Percentiles rank a stretch among this genome's conserved stretches.
These are phyloP conservation scores for Magnaporthales sp. DNA, from an alignment of 2,329 filamentous ascomycete genomes.

Conservation along the genomic window DNA sequence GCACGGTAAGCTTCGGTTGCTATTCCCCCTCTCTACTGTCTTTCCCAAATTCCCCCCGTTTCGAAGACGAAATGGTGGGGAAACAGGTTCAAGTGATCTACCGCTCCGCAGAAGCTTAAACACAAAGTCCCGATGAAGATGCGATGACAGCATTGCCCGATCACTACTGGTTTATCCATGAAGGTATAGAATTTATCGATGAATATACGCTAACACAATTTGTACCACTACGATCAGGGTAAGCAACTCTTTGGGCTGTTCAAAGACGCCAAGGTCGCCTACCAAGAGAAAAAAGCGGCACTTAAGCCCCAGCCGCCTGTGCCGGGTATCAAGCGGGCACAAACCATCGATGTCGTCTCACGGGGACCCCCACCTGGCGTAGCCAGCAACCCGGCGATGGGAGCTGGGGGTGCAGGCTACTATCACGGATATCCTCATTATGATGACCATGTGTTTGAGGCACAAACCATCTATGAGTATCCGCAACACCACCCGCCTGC, in stretches of 20 bases:
- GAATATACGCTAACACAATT: not conserved
- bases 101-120: not conserved
- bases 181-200: not conserved
- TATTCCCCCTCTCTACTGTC: not conserved
- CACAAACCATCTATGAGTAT: slow-evolving; percentile 12
- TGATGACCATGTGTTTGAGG: slow-evolving; percentile 16
- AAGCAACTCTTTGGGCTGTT: slow-evolving; percentile 86
- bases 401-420: slow-evolving; percentile 15
- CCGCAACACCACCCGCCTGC: not conserved
- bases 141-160: slow-evolving; percentile 5
- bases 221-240: slow-evolving; percentile 45
- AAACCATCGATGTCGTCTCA: slow-evolving; percentile 38
- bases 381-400: not conserved
- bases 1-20: slow-evolving; percentile 55
- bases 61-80: not conserved
- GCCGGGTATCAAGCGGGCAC: slow-evolving; percentile 45
- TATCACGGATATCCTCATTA: slow-evolving; percentile 14
- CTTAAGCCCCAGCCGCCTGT: slow-evolving; percentile 55
- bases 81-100: not conserved
- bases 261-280: slow-evolving; percentile 83
- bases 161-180: not conserved
- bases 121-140: not conserved
- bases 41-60: not conserved
- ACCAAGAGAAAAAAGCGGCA: slow-evolving; percentile 79
- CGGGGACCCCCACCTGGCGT: slow-evolving; percentile 9